A percentile compares a stretch with the other conserved stretches of the same genome.
Evolutionary conservation across 2,329 filamentous ascomycete species (phyloP).

Genomic region (Hypoxylon rubiginosum): DNA sequence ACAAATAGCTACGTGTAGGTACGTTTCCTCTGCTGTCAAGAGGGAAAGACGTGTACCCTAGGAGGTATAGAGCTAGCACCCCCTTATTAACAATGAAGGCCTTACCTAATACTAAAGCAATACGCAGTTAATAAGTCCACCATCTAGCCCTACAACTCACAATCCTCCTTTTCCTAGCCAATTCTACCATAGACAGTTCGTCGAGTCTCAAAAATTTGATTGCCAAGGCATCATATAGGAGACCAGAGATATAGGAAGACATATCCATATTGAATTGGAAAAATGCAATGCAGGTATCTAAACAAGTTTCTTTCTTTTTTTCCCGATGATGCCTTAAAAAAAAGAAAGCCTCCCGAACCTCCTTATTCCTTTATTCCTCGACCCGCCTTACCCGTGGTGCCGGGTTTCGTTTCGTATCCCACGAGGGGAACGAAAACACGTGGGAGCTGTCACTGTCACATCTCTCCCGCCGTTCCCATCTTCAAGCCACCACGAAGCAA

Average conservation of each 20-base stretch:
- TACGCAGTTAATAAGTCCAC: neutral
- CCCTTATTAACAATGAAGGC: neutral
- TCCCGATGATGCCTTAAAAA: conserved; percentile 5
- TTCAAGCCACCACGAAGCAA: neutral
- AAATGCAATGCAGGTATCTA: conserved; percentile 18
- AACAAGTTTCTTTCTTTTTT: conserved; percentile 1
- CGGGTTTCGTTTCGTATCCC: neutral
- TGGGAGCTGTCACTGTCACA: neutral
- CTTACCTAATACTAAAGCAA: neutral
- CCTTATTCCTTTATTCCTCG: neutral
- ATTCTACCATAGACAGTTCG: neutral
- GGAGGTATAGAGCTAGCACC: neutral
- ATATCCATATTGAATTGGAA: neutral
- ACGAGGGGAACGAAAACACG: neutral
- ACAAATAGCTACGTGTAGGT: too few species aligned
- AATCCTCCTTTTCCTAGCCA: neutral
- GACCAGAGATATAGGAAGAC: neutral
- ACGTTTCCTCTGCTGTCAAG: neutral
- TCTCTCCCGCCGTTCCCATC: neutral
- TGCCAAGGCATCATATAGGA: neutral
- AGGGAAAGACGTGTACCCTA: too few species aligned
- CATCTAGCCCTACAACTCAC: neutral
- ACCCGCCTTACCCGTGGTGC: neutral
- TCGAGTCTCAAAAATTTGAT: neutral
- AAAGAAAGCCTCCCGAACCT: neutral